Conservation (phyloP, 805 yeast species). For the Wickerhamiella siamensis region DNA sequence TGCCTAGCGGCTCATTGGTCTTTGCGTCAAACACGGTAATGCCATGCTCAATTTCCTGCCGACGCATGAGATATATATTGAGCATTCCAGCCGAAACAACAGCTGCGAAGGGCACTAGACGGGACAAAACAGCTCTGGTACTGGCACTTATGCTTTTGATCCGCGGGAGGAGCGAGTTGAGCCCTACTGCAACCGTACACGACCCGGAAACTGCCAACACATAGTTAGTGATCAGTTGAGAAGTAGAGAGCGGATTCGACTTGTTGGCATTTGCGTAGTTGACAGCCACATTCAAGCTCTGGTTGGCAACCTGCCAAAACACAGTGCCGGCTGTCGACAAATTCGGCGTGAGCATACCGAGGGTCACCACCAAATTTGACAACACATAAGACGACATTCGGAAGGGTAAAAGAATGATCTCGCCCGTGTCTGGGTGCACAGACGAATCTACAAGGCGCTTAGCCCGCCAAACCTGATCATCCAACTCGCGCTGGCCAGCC, state of each 20-base stretch:
- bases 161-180: conserved; percentile 81
- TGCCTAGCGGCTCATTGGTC: conserved; percentile 35
- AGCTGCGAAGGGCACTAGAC: conserved; percentile 96
- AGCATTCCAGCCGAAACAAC: conserved; percentile 95
- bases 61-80: conserved; percentile 92
- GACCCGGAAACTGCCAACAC: conserved; percentile 85
- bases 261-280: conserved; percentile 94
- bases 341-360: conserved; percentile 95
- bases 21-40: conserved; percentile 28
- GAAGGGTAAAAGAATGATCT: conserved; percentile 81
- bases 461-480: conserved; percentile 78
- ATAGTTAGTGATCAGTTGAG: conserved; percentile 67
- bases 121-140: conserved; percentile 57
- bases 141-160: conserved; percentile 54
- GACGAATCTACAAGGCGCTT: conserved; percentile 81
- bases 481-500: conserved; percentile 53
- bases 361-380: conserved; percentile 86
- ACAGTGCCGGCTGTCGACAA: conserved; percentile 79
- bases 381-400: conserved; percentile 94
- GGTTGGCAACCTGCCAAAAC: conserved; percentile 97
- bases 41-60: conserved; percentile 68
- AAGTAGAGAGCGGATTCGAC: conserved; percentile 73
- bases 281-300: conserved; percentile 90
- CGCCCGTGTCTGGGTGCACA: conserved; percentile 93
- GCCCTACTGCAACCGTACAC: conserved; percentile 88